A percentile compares a stretch with the other conserved stretches of the same genome.
Evolutionary conservation across 2,329 filamentous ascomycete genomes (phyloP).

Genomic region (Fusarium oligoseptatum): DNA sequence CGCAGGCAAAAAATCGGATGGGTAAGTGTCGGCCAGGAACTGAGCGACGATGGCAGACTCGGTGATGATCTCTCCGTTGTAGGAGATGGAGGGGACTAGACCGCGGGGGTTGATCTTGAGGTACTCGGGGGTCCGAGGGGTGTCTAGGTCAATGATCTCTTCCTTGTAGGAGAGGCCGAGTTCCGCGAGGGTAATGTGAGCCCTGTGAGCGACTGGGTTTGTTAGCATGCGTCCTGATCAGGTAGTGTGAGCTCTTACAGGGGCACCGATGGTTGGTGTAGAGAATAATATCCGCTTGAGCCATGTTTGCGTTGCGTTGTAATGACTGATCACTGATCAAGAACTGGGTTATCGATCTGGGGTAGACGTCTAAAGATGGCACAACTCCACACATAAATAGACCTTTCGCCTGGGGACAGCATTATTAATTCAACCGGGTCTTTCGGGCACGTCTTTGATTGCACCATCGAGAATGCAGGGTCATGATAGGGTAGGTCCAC

Average conservation of each 20-base stretch:
- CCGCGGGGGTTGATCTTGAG: constrained; percentile 84
- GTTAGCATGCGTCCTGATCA: not conserved
- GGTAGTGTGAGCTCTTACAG: constrained; percentile 54
- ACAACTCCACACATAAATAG: constrained; percentile 4
- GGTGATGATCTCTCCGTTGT: constrained; percentile 75
- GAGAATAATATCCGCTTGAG: constrained; percentile 64
- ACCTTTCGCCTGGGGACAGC: not conserved
- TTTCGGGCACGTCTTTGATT: constrained; percentile 10
- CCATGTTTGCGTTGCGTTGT: constrained; percentile 13
- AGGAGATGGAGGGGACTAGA: constrained; percentile 78
- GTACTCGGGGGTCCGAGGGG: constrained; percentile 79
- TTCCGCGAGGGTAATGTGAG: constrained; percentile 78
- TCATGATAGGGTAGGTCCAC: constrained; percentile 8
- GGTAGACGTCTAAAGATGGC: not conserved
- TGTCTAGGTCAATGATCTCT: constrained; percentile 78
- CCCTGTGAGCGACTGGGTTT: constrained; percentile 75
- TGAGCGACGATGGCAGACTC: constrained; percentile 81
- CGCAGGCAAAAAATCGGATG: constrained; percentile 74
- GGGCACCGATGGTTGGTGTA: constrained; percentile 80
- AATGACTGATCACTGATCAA: constrained; percentile 7
- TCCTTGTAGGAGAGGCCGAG: constrained; percentile 76
- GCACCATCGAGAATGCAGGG: constrained; percentile 26
- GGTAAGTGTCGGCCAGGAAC: constrained; percentile 78
- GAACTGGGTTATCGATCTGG: not conserved
- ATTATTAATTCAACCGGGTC: constrained; percentile 24